phyloP scores from a whole-genome alignment of 2,329 filamentous ascomycete genomes.

The Drechmeria coniospora region DNA sequence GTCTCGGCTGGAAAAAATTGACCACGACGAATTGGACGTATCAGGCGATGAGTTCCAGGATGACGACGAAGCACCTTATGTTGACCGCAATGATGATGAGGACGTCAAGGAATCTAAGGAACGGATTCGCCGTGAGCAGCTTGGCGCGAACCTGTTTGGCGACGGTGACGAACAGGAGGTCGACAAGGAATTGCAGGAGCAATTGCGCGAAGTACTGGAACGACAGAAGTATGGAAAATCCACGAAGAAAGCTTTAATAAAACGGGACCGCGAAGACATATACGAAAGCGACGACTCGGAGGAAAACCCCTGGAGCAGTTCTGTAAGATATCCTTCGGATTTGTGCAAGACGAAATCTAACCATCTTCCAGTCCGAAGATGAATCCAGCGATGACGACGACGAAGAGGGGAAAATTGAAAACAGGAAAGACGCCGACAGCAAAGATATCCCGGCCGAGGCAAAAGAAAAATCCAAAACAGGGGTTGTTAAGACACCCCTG shows the following conservation, averaged over 20 bases:
- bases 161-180: conserved; percentile 54
- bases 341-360: conserved; percentile 8
- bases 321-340: conserved; percentile 11
- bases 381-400: conserved; percentile 22
- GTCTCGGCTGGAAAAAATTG: conserved; percentile 47
- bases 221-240: conserved; percentile 59
- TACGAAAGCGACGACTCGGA: conserved; percentile 57
- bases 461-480: conserved; percentile 35
- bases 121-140: conserved; percentile 62
- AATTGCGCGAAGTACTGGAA: conserved; percentile 52
- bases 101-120: conserved; percentile 58
- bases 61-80: conserved; percentile 64
- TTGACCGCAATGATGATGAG: conserved; percentile 70
- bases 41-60: conserved; percentile 69
- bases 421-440: conserved; percentile 50
- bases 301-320: conserved; percentile 24
- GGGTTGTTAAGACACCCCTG: conserved; percentile 45
- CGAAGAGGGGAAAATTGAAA: conserved; percentile 34
- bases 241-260: conserved; percentile 66
- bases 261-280: conserved; percentile 72
- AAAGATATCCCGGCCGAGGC: conserved; percentile 35
- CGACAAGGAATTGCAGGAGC: conserved; percentile 57
- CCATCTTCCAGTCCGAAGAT: conserved; percentile 29
- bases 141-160: conserved; percentile 75
- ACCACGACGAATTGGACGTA: conserved; percentile 55